These are phyloP conservation scores for Xylaria sp. DNA, from an alignment of 2,329 filamentous ascomycete genomes.

Conservation along the genomic window DNA sequence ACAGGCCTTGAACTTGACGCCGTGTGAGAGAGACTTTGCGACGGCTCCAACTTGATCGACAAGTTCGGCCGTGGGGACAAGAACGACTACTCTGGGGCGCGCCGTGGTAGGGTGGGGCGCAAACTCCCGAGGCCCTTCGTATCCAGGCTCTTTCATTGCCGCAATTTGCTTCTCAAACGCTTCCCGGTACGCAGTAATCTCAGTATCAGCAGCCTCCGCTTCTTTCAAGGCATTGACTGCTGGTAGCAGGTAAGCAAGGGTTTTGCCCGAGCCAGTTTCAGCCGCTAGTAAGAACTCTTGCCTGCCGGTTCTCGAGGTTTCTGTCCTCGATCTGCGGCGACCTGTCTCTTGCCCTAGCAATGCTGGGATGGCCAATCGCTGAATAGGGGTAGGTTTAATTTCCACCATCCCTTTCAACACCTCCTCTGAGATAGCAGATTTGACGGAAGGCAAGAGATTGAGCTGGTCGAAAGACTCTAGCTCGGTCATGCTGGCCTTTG, in stretches of 20 bases:
- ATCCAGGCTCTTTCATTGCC: conserved; percentile 63
- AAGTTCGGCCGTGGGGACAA: conserved; percentile 92
- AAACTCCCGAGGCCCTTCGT: conserved; percentile 72
- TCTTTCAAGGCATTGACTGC: conserved; percentile 86
- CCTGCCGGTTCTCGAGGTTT: conserved; percentile 50
- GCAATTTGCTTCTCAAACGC: conserved; percentile 66
- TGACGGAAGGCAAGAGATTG: conserved; percentile 75
- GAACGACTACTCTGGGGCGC: conserved; percentile 83
- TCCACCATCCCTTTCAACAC: conserved; percentile 80
- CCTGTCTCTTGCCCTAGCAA: conserved; percentile 70
- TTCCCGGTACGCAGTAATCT: conserved; percentile 67
- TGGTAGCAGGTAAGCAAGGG: conserved; percentile 89
- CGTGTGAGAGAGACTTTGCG: conserved; percentile 84
- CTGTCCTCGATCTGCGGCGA: conserved; percentile 48
- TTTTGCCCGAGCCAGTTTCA: conserved; percentile 98
- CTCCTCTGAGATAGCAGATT: conserved; percentile 76
- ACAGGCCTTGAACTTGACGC: conserved; percentile 86
- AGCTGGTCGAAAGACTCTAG: conserved; percentile 86
- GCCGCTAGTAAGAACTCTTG: conserved; percentile 84
- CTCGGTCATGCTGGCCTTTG: conserved; percentile 60
- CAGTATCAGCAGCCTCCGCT: conserved; percentile 71
- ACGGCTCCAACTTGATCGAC: conserved; percentile 87
- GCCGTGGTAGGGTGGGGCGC: conserved; percentile 79
- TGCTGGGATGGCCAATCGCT: conserved; percentile 87
- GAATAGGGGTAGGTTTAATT: conserved; percentile 86